Evolutionary conservation across 768 basidiomycete species (phyloP).

Genomic region (Kwoniella bestiolae): DNA sequence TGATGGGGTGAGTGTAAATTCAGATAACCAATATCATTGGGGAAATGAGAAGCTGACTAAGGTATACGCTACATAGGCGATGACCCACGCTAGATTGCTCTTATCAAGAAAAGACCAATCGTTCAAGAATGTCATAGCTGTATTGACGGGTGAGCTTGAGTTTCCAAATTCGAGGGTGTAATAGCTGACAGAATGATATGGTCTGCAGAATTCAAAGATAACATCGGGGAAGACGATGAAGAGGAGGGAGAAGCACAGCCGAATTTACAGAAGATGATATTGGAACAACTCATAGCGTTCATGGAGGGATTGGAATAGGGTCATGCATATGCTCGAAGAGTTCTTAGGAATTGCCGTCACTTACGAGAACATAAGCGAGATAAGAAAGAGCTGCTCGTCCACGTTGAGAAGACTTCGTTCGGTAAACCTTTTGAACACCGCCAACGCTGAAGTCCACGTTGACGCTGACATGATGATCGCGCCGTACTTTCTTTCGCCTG

Average conservation of each 20-base stretch:
- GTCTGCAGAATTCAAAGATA: constrained; percentile 37
- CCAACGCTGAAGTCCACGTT: too few relatives aligned
- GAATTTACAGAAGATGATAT: constrained; percentile 60
- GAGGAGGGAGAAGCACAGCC: constrained; percentile 62
- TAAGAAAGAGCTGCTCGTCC: too few relatives aligned
- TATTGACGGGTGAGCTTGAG: constrained; percentile 71
- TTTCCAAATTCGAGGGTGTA: too few relatives aligned
- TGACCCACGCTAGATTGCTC: constrained; percentile 74
- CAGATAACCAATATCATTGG: too few relatives aligned
- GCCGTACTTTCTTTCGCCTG: too few relatives aligned
- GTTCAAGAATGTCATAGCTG: constrained; percentile 71
- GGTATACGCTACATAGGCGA: too few relatives aligned
- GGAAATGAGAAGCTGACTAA: too few relatives aligned
- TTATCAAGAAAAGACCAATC: constrained; percentile 73
- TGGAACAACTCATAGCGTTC: constrained; percentile 46
- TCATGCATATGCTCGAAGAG: too few relatives aligned
- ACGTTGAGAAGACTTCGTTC: too few relatives aligned
- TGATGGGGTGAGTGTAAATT: constrained; percentile 90
- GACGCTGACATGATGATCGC: too few relatives aligned
- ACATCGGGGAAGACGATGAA: constrained; percentile 47
- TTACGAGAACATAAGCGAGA: not conserved
- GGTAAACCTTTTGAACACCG: too few relatives aligned
- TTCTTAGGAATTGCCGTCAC: too few relatives aligned
- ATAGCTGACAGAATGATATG: not conserved
- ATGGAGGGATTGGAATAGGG: constrained; percentile 12